A percentile compares a stretch with the other conserved stretches of the same genome.
Evolutionary conservation across 192 early-diverging fungal genomes (phyloP).

Genomic region (Entomortierella parvispora): DNA sequence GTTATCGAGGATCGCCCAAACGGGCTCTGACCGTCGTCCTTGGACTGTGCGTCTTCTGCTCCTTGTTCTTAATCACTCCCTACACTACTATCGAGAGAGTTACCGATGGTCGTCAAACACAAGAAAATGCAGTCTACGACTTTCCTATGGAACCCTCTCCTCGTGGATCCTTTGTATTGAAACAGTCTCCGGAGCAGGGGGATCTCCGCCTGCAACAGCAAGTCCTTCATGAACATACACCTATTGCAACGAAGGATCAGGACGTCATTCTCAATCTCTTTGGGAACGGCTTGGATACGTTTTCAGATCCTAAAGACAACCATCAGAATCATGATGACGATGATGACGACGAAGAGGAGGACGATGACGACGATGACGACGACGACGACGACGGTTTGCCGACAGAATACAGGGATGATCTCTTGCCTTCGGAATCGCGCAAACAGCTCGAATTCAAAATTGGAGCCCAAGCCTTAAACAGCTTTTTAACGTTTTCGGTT

Average conservation of each 20-base stretch:
- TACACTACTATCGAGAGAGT: constrained; percentile 6
- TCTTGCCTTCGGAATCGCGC: constrained; percentile 15
- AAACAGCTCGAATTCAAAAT: constrained; percentile 21
- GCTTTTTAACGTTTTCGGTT: constrained; percentile 5
- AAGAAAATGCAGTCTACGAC: no score
- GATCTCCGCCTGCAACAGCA: neutral
- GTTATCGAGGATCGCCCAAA: constrained; percentile 22
- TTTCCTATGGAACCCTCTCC: no score
- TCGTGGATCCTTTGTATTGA: no score
- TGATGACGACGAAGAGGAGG: neutral
- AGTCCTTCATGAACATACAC: neutral
- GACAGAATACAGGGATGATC: constrained; percentile 15
- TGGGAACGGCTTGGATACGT: no score
- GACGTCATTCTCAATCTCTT: no score
- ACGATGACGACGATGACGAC: neutral
- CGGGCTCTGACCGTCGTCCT: constrained; percentile 21
- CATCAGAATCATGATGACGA: neutral
- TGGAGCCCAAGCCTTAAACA: constrained; percentile 6
- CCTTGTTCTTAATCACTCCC: constrained; percentile 28
- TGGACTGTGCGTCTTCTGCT: constrained; percentile 25
- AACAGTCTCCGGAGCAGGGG: no score
- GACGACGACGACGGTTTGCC: constrained; percentile 23
- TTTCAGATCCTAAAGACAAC: constrained; percentile 4
- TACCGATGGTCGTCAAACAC: no score
- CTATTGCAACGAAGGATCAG: no score